A percentile compares a stretch with the other conserved stretches of the same genome.
Evolutionary conservation across 2,329 filamentous ascomycete genomes (phyloP).

Genomic region (Drechslerella dactyloides): DNA sequence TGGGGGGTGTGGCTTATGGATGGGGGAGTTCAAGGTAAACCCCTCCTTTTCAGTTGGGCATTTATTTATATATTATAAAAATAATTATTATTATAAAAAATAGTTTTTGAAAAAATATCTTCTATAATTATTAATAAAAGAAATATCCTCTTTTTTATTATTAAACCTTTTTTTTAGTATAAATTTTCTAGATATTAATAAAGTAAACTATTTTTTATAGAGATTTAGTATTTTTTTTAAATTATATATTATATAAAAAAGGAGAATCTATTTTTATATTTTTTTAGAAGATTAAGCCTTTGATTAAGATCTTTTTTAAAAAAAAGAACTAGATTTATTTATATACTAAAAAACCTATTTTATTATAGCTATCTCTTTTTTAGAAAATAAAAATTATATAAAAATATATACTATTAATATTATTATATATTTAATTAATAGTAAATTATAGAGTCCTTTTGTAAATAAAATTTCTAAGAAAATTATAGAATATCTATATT

Average conservation of each 20-base stretch:
- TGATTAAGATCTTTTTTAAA: background rate
- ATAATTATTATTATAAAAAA: constrained; percentile 15
- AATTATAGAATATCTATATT: too few relatives aligned
- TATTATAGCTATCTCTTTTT: too few relatives aligned
- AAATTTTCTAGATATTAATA: background rate
- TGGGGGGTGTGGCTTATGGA: too few relatives aligned
- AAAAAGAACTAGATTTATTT: constrained; percentile 1
- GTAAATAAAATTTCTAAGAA: too few relatives aligned
- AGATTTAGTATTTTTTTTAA: too few relatives aligned
- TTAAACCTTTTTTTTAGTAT: background rate
- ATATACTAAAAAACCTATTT: too few relatives aligned
- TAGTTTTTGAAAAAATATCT: constrained; percentile 3
- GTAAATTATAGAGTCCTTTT: constrained; percentile 7
- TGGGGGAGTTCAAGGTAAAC: too few relatives aligned
- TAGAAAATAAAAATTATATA: background rate
- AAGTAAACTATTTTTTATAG: too few relatives aligned
- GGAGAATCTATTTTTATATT: constrained; percentile 10
- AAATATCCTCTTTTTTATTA: too few relatives aligned
- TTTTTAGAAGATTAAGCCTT: constrained; percentile 1
- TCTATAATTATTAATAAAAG: constrained; percentile 5
- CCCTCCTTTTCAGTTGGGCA: too few relatives aligned
- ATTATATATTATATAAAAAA: constrained; percentile 6
- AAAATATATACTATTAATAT: constrained; percentile 9
- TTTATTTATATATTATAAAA: too few relatives aligned
- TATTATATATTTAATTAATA: constrained; percentile 1